Evolutionary conservation across 2,329 filamentous ascomycete species (phyloP).

Genomic region (Pyrenochaeta sp.): DNA sequence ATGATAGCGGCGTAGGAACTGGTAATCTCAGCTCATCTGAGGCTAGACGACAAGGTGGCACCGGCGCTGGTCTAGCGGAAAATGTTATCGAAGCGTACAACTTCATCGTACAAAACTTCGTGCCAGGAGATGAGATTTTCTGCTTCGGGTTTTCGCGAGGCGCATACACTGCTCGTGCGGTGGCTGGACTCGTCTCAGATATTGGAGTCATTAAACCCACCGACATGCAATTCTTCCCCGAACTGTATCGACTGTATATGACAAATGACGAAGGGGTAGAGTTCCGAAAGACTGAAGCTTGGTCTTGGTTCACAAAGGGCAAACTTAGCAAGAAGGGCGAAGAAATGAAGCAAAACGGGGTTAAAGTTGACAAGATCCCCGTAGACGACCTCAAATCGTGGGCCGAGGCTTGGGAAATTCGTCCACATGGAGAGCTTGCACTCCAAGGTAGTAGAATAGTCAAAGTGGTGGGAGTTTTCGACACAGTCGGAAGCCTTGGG

Average conservation of each 20-base stretch:
- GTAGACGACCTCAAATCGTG: slow-evolving; percentile 30
- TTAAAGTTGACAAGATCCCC: slow-evolving; percentile 9
- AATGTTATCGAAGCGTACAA: slow-evolving; percentile 61
- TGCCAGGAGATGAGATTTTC: slow-evolving; percentile 58
- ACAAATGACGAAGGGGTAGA: slow-evolving; percentile 33
- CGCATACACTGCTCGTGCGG: slow-evolving; percentile 55
- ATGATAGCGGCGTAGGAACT: slow-evolving; percentile 47
- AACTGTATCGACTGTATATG: slow-evolving; percentile 53
- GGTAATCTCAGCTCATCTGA: slow-evolving; percentile 39
- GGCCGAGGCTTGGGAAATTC: slow-evolving; percentile 47
- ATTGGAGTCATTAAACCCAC: slow-evolving; percentile 58
- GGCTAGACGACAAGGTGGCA: slow-evolving; percentile 47
- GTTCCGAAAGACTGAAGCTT: slow-evolving; percentile 37
- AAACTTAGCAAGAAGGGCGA: slow-evolving; percentile 37
- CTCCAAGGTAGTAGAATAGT: slow-evolving; percentile 40
- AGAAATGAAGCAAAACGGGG: slow-evolving; percentile 21
- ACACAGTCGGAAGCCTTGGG: slow-evolving; percentile 58
- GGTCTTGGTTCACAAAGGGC: slow-evolving; percentile 47
- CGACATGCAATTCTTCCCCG: slow-evolving; percentile 55
- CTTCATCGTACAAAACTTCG: slow-evolving; percentile 61
- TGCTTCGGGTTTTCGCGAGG: slow-evolving; percentile 58
- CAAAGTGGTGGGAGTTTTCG: slow-evolving; percentile 58
- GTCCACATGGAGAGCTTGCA: slow-evolving; percentile 34
- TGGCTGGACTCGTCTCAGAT: slow-evolving; percentile 55
- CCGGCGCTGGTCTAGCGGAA: slow-evolving; percentile 55